These are phyloP conservation scores for Mycena galericulata DNA, from an alignment of 768 basidiomycete species.

Conservation along the genomic window DNA sequence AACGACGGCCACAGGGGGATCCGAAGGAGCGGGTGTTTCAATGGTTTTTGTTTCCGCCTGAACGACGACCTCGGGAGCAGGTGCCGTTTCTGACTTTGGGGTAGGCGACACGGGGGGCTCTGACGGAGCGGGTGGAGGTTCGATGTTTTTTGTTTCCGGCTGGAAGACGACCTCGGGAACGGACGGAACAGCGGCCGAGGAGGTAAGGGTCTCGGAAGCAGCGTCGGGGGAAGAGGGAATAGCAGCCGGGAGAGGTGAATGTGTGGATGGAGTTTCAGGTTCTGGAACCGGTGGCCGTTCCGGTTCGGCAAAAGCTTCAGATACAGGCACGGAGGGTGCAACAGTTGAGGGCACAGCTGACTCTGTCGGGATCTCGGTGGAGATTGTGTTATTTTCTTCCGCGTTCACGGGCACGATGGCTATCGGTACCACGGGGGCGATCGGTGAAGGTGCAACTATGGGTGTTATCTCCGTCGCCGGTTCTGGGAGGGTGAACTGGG, in stretches of 20 bases:
- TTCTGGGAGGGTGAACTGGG: conserved; percentile 18
- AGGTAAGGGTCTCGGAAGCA: neutral
- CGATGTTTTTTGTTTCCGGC: conserved; percentile 7
- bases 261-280: conserved; percentile 33
- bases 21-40: neutral
- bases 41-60: neutral
- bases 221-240: neutral
- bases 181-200: neutral
- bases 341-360: neutral
- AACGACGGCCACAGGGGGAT: neutral
- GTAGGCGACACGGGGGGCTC: neutral
- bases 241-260: conserved; percentile 25
- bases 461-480: conserved; percentile 13
- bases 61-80: neutral
- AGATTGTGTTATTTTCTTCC: conserved; percentile 48
- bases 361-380: neutral
- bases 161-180: conserved; percentile 17
- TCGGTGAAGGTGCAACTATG: conserved; percentile 26
- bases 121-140: conserved; percentile 17
- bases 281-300: neutral
- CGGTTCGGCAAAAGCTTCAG: neutral
- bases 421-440: conserved; percentile 51
- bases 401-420: conserved; percentile 56
- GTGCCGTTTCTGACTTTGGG: neutral
- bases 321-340: neutral